A percentile compares a stretch with the other conserved stretches of the same genome.
Evolutionary conservation across 108 stramenopile species (phyloP).

Genomic region (Seminavis robusta): DNA sequence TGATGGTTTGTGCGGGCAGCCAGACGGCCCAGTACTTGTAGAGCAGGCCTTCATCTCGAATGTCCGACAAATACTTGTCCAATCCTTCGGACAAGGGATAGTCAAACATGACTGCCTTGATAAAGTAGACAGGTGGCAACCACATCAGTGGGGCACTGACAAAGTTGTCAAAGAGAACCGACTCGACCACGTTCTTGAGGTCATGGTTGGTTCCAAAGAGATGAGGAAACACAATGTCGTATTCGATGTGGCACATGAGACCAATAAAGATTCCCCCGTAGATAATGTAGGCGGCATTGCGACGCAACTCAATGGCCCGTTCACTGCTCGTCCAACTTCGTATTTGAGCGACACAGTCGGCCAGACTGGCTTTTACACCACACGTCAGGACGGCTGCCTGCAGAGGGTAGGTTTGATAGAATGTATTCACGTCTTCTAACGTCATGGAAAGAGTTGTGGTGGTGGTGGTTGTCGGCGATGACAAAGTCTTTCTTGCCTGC

Average conservation of each 20-base stretch:
- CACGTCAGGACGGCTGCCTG: conserved; percentile 58
- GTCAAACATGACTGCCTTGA: conserved; percentile 32
- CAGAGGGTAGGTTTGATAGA: conserved; percentile 51
- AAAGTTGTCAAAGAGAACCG: conserved; percentile 38
- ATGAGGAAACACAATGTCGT: conserved; percentile 32
- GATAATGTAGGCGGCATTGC: conserved; percentile 43
- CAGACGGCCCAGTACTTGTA: conserved; percentile 52
- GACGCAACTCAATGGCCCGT: conserved; percentile 17
- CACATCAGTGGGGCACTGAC: conserved; percentile 39
- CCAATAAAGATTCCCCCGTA: conserved; percentile 65
- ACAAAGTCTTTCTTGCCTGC: no score
- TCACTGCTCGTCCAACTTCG: not conserved
- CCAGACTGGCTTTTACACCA: conserved; percentile 46
- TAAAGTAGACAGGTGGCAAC: conserved; percentile 46
- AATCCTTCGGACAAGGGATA: conserved; percentile 26
- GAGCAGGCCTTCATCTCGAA: conserved; percentile 32
- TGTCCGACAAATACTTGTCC: conserved; percentile 20
- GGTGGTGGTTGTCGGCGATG: no score
- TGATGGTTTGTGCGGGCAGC: conserved; percentile 42
- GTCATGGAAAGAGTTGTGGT: no score
- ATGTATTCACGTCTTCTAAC: conserved; percentile 33
- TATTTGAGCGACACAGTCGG: conserved; percentile 55
- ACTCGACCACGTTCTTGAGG: conserved; percentile 16
- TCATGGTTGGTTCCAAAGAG: conserved; percentile 35
- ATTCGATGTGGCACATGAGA: conserved; percentile 37